Conservation (phyloP, 495 filamentous ascomycete species). For the Podospora pseudocomata region DNA sequence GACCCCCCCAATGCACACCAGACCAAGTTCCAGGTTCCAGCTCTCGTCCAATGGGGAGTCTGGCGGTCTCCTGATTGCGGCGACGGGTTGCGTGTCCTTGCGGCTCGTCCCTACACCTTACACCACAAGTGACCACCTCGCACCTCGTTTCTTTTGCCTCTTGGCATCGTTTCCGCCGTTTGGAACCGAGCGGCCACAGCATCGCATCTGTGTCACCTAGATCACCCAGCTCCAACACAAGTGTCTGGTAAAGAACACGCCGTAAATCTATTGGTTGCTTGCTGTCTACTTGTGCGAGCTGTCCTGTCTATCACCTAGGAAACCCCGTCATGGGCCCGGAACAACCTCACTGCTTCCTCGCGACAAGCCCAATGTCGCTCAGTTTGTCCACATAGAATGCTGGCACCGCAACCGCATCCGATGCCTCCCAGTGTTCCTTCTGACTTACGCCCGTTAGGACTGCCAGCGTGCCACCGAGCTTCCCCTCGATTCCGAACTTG, state of each 20-base stretch:
- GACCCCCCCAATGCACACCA: not conserved
- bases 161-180: not conserved
- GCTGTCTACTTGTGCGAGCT: not conserved
- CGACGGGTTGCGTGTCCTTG: not conserved
- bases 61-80: not conserved
- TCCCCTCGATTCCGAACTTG: conserved; percentile 86
- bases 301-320: not conserved
- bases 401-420: conserved; percentile 60
- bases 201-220: not conserved
- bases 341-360: conserved; percentile 9
- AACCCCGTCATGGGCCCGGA: not conserved
- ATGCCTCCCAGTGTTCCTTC: conserved; percentile 71
- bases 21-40: not conserved
- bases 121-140: not conserved
- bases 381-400: conserved; percentile 77
- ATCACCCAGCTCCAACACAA: not conserved
- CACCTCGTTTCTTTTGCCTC: not conserved
- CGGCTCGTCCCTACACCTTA: not conserved
- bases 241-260: not conserved
- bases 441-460: conserved; percentile 88
- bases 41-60: not conserved
- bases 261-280: conserved; percentile 13
- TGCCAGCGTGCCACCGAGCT: conserved; percentile 83
- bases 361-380: conserved; percentile 60
- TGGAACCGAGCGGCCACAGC: not conserved